phyloP scores from a whole-genome alignment of 2,329 filamentous ascomycete genomes.

The Colletotrichum sp. region DNA sequence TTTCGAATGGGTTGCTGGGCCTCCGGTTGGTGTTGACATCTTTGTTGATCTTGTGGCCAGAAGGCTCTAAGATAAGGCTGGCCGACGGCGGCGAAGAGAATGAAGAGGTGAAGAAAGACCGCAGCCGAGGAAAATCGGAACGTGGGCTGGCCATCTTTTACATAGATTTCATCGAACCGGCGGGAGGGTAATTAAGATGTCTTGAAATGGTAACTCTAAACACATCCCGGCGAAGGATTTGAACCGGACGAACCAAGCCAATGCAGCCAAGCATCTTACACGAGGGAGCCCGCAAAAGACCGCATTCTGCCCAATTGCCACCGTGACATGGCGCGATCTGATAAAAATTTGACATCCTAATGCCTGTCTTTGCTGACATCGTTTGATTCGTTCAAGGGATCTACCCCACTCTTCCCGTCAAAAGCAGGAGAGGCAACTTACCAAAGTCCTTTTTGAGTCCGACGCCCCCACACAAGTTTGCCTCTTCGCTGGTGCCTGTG shows the following conservation, averaged over 20 bases:
- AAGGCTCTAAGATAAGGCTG: background rate
- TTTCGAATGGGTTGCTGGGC: background rate
- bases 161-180: background rate
- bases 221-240: background rate
- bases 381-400: background rate
- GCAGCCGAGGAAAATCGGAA: background rate
- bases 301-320: background rate
- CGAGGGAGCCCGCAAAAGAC: background rate
- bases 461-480: background rate
- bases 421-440: background rate
- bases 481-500: background rate
- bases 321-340: background rate
- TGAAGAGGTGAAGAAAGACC: background rate
- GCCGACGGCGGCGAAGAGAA: background rate
- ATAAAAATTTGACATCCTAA: background rate
- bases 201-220: background rate
- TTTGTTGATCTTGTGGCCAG: background rate
- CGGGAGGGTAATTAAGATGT: background rate
- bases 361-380: background rate
- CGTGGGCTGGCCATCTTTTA: background rate
- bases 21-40: background rate
- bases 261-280: background rate
- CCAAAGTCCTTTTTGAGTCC: background rate
- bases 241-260: background rate
- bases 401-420: background rate